Percentiles rank a stretch among this genome's conserved stretches.
Evolutionary conservation across 2,329 filamentous ascomycete genomes (phyloP).

Genomic region (Cordyceps sp.): DNA sequence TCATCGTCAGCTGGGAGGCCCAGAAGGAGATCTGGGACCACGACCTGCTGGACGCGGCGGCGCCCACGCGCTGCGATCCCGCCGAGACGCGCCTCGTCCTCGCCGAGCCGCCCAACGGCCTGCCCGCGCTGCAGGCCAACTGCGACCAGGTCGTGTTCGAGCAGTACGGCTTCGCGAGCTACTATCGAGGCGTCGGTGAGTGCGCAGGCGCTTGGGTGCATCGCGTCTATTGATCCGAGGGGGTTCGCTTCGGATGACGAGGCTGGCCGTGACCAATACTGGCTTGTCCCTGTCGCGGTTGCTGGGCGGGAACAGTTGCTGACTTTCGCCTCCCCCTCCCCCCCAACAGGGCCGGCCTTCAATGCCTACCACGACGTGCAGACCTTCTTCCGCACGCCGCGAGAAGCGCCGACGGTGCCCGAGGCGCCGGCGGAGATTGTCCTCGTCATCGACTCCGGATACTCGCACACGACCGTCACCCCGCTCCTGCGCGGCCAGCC

Average conservation of each 20-base stretch:
- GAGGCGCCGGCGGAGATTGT: slow-evolving; percentile 56
- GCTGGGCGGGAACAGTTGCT: neutral
- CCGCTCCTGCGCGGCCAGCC: slow-evolving; percentile 70
- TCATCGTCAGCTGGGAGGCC: slow-evolving; percentile 90
- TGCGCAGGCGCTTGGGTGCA: too few species aligned
- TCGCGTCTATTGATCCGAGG: too few species aligned
- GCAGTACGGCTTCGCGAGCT: slow-evolving; percentile 83
- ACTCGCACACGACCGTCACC: slow-evolving; percentile 83
- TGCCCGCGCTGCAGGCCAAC: slow-evolving; percentile 69
- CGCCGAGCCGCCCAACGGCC: slow-evolving; percentile 70
- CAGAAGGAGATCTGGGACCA: slow-evolving; percentile 93
- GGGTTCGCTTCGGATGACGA: too few species aligned
- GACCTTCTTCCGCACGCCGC: slow-evolving; percentile 45
- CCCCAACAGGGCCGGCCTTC: slow-evolving; percentile 55
- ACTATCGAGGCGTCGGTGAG: slow-evolving; percentile 58
- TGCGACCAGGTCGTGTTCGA: slow-evolving; percentile 96
- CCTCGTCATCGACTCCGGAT: slow-evolving; percentile 81
- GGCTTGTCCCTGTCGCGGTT: neutral
- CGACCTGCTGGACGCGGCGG: slow-evolving; percentile 59
- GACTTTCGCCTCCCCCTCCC: too few species aligned
- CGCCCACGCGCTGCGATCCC: slow-evolving; percentile 55
- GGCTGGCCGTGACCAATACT: too few species aligned
- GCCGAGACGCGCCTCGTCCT: slow-evolving; percentile 70
- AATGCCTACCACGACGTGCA: slow-evolving; percentile 74
- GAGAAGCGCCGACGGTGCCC: slow-evolving; percentile 22